Base-by-base conservation (phyloP, 306 rosid genomes). In the Cucurbita moschata region DNA sequence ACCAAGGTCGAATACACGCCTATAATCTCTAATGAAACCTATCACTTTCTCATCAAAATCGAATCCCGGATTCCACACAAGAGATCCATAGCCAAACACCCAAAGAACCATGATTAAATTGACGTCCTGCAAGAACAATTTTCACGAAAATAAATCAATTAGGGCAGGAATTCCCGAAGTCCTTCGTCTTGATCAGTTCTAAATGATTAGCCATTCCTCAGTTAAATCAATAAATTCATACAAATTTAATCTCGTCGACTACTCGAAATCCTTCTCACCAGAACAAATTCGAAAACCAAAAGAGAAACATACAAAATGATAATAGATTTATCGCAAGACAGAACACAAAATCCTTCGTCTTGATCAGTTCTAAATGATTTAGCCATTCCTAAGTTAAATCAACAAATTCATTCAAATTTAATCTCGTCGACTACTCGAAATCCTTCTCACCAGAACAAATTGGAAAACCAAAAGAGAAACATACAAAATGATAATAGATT, bases 31-130 rank as follows among this genome's bases (percentile, higher is more conserved):
- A 23, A 95, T 95, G 79, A 40, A 95, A 44, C 99, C 99, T 3
- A 89, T 57, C 51, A 89, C 71, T 72, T 86, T 95, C 82, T 95
- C 96, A 54, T 91, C 91, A 7, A 81, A 95, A 4, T 95, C 88
- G 43, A 95, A 95, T 12, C 97, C 99, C 0, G 96, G 96, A 86
- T 91, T 95, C 99, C 99, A 95, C 65, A 87, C 96, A 40, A 95
- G 87, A 59, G 99, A 95, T 73, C 99, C 99, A 53, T 95, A 95
- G 81, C 99, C 97, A 71, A 95, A 95, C 58, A 95, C 82, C 99
- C 99, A 95, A 80, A 95, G 90, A 23, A 89, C 96, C 99, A 95
- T 94, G 76, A 77, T 61, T 79, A 78, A 23, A n/a, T 39, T 13
- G 75, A 46, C 56, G 21, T 51, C 79, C 96, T 82, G 91, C 71